Evolutionary conservation across 1,284 basidiomycete genomes (phyloP).

Genomic region (Ustilago tritici): DNA sequence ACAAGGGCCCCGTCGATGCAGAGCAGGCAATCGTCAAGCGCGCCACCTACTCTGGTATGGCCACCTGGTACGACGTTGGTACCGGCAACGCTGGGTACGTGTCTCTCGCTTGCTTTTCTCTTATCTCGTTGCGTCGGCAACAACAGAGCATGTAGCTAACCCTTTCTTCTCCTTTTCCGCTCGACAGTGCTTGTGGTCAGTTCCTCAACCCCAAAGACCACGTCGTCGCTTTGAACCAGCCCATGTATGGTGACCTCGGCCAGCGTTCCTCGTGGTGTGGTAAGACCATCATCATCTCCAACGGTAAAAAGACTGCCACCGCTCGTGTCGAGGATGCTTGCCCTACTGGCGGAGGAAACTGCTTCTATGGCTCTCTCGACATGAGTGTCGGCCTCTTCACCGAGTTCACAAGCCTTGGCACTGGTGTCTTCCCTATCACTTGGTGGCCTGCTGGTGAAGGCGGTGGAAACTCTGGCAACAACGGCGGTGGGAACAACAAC

Average conservation of each 20-base stretch:
- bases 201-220: slow-evolving; percentile 48
- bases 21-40: slow-evolving; percentile 46
- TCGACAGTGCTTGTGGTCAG: slow-evolving; percentile 56
- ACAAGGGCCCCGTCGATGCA: slow-evolving; percentile 23
- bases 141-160: slow-evolving; percentile 4
- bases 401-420: slow-evolving; percentile 54
- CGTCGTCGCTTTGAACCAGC: slow-evolving; percentile 64
- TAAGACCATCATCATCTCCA: slow-evolving; percentile 58
- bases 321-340: slow-evolving; percentile 62
- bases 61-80: slow-evolving; percentile 63
- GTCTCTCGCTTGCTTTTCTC: background rate
- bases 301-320: slow-evolving; percentile 51
- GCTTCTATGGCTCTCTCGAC: slow-evolving; percentile 60
- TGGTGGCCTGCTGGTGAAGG: slow-evolving; percentile 57
- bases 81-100: slow-evolving; percentile 60
- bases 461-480: slow-evolving; percentile 21
- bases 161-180: background rate
- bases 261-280: slow-evolving; percentile 57
- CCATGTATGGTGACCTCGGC: slow-evolving; percentile 58
- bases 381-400: slow-evolving; percentile 64
- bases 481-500: slow-evolving; percentile 21
- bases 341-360: slow-evolving; percentile 59
- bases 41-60: slow-evolving; percentile 51
- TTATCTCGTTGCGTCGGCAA: background rate
- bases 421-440: slow-evolving; percentile 58